These are phyloP conservation scores for Gamarada debralockiae DNA, from an alignment of 495 filamentous ascomycete species.

Conservation along the genomic window DNA sequence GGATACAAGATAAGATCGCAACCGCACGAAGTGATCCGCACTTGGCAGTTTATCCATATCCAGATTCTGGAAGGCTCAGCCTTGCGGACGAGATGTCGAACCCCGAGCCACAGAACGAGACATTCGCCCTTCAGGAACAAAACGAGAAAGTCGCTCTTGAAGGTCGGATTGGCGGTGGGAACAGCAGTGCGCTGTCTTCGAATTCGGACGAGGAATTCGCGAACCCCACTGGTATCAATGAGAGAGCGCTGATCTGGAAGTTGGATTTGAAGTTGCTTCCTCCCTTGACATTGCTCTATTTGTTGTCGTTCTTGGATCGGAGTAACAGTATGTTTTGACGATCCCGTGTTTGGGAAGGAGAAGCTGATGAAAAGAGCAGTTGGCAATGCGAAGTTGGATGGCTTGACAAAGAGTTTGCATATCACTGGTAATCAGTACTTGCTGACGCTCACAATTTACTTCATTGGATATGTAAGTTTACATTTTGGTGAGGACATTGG, in stretches of 20 bases:
- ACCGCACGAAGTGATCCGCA: no score
- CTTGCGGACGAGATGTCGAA: no score
- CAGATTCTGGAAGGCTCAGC: no score
- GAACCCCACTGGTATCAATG: constrained; percentile 41
- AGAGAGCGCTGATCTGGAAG: constrained; percentile 60
- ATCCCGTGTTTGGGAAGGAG: neutral
- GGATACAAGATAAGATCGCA: no score
- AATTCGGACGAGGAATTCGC: constrained; percentile 27
- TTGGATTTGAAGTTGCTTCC: constrained; percentile 63
- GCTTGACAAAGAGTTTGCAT: constrained; percentile 56
- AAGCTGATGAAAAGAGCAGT: constrained; percentile 14
- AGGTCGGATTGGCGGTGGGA: constrained; percentile 2
- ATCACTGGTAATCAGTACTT: constrained; percentile 74
- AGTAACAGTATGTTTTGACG: constrained; percentile 54
- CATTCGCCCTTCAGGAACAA: neutral
- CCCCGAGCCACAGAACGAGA: no score
- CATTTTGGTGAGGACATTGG: constrained; percentile 14
- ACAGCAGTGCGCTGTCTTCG: constrained; percentile 7
- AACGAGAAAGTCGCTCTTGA: constrained; percentile 13
- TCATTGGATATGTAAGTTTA: constrained; percentile 71
- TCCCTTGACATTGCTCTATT: constrained; percentile 62
- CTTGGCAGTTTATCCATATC: no score
- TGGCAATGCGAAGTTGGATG: constrained; percentile 55
- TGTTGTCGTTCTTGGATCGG: constrained; percentile 71
- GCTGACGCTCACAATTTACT: constrained; percentile 68